phyloP scores from a whole-genome alignment of 371 early-diverging fungal species.

The Mucor saturninus region DNA sequence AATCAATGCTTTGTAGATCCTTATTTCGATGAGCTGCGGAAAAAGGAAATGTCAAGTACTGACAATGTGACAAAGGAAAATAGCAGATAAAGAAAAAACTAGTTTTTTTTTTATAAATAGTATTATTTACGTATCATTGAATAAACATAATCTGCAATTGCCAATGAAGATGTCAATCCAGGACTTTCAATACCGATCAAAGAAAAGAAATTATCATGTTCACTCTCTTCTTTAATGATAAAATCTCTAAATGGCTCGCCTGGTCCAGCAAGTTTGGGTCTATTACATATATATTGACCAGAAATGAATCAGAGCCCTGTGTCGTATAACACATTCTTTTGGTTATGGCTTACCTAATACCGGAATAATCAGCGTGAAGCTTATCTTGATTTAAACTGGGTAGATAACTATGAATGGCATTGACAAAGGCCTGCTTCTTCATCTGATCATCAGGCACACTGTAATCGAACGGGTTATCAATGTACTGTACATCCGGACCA shows the following conservation, averaged over 20 bases:
- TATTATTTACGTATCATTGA: constrained; percentile 28
- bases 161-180: constrained; percentile 85
- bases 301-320: not conserved
- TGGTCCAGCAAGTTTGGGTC: constrained; percentile 82
- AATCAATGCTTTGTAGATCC: constrained; percentile 35
- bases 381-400: constrained; percentile 59
- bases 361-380: constrained; percentile 77
- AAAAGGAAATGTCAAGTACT: constrained; percentile 34
- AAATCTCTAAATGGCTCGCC: constrained; percentile 83
- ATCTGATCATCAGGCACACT: constrained; percentile 51
- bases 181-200: constrained; percentile 91
- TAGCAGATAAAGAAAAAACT: constrained; percentile 3
- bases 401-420: constrained; percentile 70
- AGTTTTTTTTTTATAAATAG: not conserved
- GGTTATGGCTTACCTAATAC: constrained; percentile 64
- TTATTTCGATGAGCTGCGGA: constrained; percentile 57
- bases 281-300: constrained; percentile 18
- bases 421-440: constrained; percentile 46
- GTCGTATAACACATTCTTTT: too few species aligned
- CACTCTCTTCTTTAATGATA: constrained; percentile 65
- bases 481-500: constrained; percentile 81
- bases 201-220: constrained; percentile 65
- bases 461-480: constrained; percentile 65
- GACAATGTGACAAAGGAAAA: constrained; percentile 13
- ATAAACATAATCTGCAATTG: constrained; percentile 79